Conservation (phyloP, 2,329 filamentous ascomycete genomes). For the Juglanconis juglandina region DNA sequence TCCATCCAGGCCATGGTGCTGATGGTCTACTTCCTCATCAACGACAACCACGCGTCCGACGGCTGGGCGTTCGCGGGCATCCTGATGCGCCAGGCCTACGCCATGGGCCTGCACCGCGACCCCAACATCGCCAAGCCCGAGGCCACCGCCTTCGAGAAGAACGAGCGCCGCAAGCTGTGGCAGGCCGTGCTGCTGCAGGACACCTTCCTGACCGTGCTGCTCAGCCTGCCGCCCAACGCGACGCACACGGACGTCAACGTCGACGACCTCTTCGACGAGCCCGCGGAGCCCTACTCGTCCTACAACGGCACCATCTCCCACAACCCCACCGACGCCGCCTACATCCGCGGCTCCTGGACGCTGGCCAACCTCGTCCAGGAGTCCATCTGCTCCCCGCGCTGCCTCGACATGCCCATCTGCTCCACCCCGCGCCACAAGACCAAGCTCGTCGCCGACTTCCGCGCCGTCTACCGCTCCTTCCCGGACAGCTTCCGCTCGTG, state of each 20-base stretch:
- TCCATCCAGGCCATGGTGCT: constrained; percentile 79
- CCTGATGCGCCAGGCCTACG: constrained; percentile 72
- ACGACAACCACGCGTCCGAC: constrained; percentile 79
- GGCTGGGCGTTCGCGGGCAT: constrained; percentile 81
- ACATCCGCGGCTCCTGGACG: constrained; percentile 74
- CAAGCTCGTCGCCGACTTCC: constrained; percentile 66
- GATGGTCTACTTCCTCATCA: constrained; percentile 81
- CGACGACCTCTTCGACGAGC: constrained; percentile 67
- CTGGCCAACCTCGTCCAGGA: constrained; percentile 76
- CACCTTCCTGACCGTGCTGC: constrained; percentile 73
- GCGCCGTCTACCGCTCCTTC: constrained; percentile 68
- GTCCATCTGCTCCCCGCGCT: constrained; percentile 70
- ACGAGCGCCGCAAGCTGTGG: constrained; percentile 76
- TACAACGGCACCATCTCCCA: constrained; percentile 54
- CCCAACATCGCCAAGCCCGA: constrained; percentile 69
- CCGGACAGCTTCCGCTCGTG: constrained; percentile 68
- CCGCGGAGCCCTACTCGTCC: constrained; percentile 30
- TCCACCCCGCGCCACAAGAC: constrained; percentile 66
- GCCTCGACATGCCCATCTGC: constrained; percentile 69
- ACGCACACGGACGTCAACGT: constrained; percentile 78
- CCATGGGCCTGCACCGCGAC: constrained; percentile 76
- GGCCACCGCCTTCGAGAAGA: constrained; percentile 68
- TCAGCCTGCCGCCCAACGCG: constrained; percentile 72
- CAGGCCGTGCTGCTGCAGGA: constrained; percentile 78
- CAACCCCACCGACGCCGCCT: constrained; percentile 64